Conservation (phyloP, 169 alveolate species). For the Theileria luwenshuni region DNA sequence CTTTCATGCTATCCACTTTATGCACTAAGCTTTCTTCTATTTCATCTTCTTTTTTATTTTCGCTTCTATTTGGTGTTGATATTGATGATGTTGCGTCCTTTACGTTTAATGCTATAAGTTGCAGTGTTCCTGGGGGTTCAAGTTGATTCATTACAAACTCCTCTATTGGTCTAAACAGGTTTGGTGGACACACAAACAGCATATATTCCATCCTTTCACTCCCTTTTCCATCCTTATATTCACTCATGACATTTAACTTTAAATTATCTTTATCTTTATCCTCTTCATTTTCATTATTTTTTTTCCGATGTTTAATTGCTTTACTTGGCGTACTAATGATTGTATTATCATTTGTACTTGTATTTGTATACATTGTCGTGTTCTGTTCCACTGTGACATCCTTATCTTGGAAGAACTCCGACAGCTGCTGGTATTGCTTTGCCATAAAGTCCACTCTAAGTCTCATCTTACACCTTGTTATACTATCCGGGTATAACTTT, state of each 20-base stretch:
- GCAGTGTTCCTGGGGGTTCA: constrained; percentile 68
- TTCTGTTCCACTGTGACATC: constrained; percentile 68
- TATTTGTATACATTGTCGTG: neutral
- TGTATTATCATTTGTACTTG: neutral
- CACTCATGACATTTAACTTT: neutral
- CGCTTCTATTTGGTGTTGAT: neutral
- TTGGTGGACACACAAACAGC: constrained; percentile 55
- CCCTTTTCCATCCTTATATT: neutral
- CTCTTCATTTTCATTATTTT: neutral
- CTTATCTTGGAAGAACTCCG: constrained; percentile 53
- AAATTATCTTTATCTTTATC: neutral
- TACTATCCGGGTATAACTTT: constrained; percentile 77
- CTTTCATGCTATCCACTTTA: neutral
- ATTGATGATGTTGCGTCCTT: constrained; percentile 1
- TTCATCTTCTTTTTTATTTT: neutral
- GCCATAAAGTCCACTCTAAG: constrained; percentile 66
- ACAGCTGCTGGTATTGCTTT: constrained; percentile 52
- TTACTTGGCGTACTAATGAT: neutral
- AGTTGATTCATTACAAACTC: constrained; percentile 31
- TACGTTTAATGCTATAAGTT: constrained; percentile 56
- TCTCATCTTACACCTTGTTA: constrained; percentile 81
- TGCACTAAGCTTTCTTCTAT: neutral
- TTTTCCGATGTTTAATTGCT: no score
- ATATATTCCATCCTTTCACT: constrained; percentile 12
- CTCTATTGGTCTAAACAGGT: constrained; percentile 40